Evolutionary conservation across 176 grass and related monocot species (phyloP).

Genomic region (Aechmea fasciata): DNA sequence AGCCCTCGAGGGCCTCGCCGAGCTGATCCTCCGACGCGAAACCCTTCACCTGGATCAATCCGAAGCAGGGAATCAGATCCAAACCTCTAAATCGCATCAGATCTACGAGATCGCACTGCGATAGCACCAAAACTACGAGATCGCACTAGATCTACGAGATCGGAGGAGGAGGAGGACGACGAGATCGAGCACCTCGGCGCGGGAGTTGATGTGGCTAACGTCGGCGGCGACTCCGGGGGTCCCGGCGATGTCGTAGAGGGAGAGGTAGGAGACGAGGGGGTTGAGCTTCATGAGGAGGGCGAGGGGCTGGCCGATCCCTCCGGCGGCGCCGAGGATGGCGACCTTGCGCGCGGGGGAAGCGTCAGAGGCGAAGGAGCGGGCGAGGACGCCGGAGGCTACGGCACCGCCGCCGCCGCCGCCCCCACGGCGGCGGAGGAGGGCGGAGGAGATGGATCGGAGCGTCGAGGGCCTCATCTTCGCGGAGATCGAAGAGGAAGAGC

Average conservation of each 20-base stretch:
- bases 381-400: conserved; percentile 12
- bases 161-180: neutral
- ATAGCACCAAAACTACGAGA: neutral
- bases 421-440: conserved; percentile 10
- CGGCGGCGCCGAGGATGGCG: conserved; percentile 35
- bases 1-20: conserved; percentile 29
- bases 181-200: conserved; percentile 9
- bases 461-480: conserved; percentile 20
- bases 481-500: conserved; percentile 5
- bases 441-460: conserved; percentile 20
- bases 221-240: conserved; percentile 45
- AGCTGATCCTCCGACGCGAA: conserved; percentile 35
- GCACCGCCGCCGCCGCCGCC: conserved; percentile 9
- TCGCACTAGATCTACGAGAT: neutral
- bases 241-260: conserved; percentile 46
- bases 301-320: conserved; percentile 38
- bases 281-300: conserved; percentile 47
- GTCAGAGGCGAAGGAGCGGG: conserved; percentile 20
- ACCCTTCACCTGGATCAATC: conserved; percentile 25
- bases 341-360: conserved; percentile 29
- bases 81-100: conserved; percentile 8
- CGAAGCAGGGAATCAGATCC: conserved; percentile 4
- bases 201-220: conserved; percentile 43
- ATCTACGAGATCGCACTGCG: neutral
- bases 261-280: conserved; percentile 39